These are phyloP conservation scores for Parsonsia alboflavescens DNA, from an alignment of 257 asterid genomes.

Conservation along the genomic window DNA sequence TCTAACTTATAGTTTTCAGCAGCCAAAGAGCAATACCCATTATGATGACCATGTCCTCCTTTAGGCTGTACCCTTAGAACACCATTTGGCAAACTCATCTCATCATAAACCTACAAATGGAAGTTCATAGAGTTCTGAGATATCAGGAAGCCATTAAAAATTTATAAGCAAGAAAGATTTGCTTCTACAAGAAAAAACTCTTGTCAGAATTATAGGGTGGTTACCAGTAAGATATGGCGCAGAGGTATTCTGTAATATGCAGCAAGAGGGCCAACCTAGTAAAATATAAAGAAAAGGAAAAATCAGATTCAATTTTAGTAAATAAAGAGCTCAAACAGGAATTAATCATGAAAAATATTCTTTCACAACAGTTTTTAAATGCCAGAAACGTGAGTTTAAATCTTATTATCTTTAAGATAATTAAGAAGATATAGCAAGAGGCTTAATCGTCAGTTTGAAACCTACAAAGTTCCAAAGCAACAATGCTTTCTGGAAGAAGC, in stretches of 20 bases:
- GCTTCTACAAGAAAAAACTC: not conserved
- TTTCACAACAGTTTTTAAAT: not conserved
- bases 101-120: constrained; percentile 67
- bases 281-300: constrained; percentile 3
- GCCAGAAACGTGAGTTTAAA: too few species aligned
- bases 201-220: constrained; percentile 1
- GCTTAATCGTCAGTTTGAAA: not conserved
- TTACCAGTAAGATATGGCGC: constrained; percentile 91
- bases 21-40: constrained; percentile 56
- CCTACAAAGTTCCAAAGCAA: not conserved
- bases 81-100: constrained; percentile 95
- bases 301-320: not conserved
- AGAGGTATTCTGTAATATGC: constrained; percentile 91
- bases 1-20: not conserved
- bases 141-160: constrained; percentile 1
- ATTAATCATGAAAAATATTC: not conserved
- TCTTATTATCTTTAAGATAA: not conserved
- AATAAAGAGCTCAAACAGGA: not conserved
- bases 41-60: constrained; percentile 98
- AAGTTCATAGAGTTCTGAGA: not conserved
- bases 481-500: not conserved
- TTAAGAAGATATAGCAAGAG: too few species aligned
- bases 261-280: constrained; percentile 94
- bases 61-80: constrained; percentile 88
- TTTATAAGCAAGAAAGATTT: not conserved